phyloP scores from a whole-genome alignment of 441 rosid species.

The Bruguiera hainesii region DNA sequence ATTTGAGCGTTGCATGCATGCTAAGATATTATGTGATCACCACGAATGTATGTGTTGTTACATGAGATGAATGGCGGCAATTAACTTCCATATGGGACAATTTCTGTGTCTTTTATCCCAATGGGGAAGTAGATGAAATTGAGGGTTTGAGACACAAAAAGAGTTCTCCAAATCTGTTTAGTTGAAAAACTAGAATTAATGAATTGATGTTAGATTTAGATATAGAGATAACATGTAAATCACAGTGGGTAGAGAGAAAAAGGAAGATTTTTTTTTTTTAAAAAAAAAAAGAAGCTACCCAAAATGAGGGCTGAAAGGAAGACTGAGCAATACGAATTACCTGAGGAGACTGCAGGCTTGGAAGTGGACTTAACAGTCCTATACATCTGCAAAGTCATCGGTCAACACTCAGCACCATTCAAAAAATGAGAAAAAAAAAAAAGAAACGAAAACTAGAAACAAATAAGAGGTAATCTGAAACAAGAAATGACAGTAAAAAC shows the following conservation, averaged over 20 bases:
- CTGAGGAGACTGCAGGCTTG: constrained; percentile 76
- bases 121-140: constrained; percentile 1
- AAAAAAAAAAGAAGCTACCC: too few species aligned
- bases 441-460: neutral
- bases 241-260: neutral
- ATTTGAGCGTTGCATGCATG: neutral
- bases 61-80: neutral
- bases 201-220: neutral
- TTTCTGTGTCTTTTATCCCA: neutral
- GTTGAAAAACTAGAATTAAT: constrained; percentile 1
- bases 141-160: neutral
- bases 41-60: neutral
- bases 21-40: neutral
- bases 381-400: constrained; percentile 62
- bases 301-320: constrained; percentile 14
- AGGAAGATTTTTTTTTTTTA: too few species aligned
- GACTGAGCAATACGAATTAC: constrained; percentile 42
- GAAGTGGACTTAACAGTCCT: constrained; percentile 86
- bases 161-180: constrained; percentile 10
- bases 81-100: neutral
- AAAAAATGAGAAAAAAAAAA: constrained; percentile 8
- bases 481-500: neutral
- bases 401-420: constrained; percentile 1
- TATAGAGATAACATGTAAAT: neutral
- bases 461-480: neutral